Evolutionary conservation across 805 yeast species (phyloP).

Genomic region (Candida easanensis): DNA sequence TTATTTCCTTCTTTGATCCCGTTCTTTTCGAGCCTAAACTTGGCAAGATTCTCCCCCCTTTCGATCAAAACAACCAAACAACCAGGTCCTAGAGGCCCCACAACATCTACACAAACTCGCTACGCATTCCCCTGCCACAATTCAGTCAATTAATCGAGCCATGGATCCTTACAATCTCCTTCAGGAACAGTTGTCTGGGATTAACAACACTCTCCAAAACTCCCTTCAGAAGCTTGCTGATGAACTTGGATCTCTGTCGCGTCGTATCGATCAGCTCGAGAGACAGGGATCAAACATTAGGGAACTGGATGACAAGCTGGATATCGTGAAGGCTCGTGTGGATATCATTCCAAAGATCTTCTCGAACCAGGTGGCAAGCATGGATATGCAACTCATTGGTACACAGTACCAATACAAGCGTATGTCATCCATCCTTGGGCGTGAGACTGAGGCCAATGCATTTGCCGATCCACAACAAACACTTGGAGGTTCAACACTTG

Average conservation of each 20-base stretch:
- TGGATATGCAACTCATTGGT: slow-evolving; percentile 20
- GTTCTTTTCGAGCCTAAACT: too few relatives aligned
- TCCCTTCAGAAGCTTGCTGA: slow-evolving; percentile 20
- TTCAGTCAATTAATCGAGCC: background rate
- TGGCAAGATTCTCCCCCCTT: background rate
- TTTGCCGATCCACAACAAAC: background rate
- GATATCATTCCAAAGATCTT: slow-evolving; percentile 22
- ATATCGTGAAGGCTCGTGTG: slow-evolving; percentile 10
- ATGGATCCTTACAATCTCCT: slow-evolving; percentile 27
- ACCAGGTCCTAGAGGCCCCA: background rate
- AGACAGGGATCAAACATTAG: slow-evolving; percentile 9
- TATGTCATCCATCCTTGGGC: slow-evolving; percentile 11
- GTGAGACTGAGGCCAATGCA: slow-evolving; percentile 2
- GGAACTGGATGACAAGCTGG: slow-evolving; percentile 11
- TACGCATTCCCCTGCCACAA: background rate
- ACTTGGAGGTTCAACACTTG: too few relatives aligned
- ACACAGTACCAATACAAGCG: slow-evolving; percentile 22
- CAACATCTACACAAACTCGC: background rate
- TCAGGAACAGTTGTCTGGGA: slow-evolving; percentile 25
- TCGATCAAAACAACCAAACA: background rate
- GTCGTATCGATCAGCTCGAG: slow-evolving; percentile 23
- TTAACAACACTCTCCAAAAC: slow-evolving; percentile 18
- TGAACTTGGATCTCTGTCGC: slow-evolving; percentile 17
- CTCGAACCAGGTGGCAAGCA: slow-evolving; percentile 16
- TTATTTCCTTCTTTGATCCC: too few relatives aligned